phyloP scores from a whole-genome alignment of 495 filamentous ascomycete species.

The Penicillium herquei region DNA sequence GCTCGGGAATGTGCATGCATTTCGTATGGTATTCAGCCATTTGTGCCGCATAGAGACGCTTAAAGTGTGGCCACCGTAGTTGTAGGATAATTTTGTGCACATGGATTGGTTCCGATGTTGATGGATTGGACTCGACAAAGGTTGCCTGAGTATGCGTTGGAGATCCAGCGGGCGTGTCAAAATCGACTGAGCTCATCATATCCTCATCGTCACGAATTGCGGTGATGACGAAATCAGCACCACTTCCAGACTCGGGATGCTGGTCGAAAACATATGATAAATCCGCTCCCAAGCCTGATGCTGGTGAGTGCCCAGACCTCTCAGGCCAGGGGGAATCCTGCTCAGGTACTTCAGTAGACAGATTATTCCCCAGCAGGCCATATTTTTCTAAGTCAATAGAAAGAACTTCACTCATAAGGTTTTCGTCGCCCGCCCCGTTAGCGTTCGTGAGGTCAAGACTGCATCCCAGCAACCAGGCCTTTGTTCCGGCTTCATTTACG shows the following conservation, averaged over 20 bases:
- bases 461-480: conserved; percentile 94
- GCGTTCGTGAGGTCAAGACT: conserved; percentile 61
- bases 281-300: conserved; percentile 73
- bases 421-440: conserved; percentile 62
- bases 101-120: conserved; percentile 83
- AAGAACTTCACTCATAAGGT: conserved; percentile 90
- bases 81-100: conserved; percentile 89
- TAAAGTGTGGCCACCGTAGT: conserved; percentile 95
- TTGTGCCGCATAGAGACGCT: conserved; percentile 80
- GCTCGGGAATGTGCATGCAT: conserved; percentile 96
- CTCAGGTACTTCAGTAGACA: conserved; percentile 59
- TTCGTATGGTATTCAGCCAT: conserved; percentile 97
- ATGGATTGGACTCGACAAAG: conserved; percentile 60
- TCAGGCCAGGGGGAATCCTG: conserved; percentile 54
- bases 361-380: conserved; percentile 79
- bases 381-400: conserved; percentile 85
- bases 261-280: conserved; percentile 82
- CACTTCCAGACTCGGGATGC: conserved; percentile 72
- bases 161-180: conserved; percentile 37
- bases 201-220: conserved; percentile 68
- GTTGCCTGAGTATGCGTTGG: conserved; percentile 46
- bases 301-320: conserved; percentile 40
- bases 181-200: conserved; percentile 51
- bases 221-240: conserved; percentile 82
- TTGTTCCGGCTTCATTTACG: conserved; percentile 87